Evolutionary conservation across 192 early-diverging fungal genomes (phyloP).

Genomic region (Podila epicladia): DNA sequence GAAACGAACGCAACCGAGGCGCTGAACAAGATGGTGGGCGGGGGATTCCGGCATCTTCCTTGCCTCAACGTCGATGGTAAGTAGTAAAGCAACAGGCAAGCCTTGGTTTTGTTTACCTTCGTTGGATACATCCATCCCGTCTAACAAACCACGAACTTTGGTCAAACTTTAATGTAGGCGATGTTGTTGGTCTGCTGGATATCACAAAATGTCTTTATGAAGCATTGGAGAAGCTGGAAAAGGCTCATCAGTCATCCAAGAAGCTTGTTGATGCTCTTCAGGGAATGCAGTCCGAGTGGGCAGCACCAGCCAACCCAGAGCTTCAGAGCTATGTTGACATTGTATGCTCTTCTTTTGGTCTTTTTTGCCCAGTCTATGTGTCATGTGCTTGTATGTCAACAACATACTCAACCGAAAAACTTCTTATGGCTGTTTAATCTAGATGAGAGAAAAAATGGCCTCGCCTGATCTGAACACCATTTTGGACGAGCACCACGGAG

Average conservation of each 20-base stretch:
- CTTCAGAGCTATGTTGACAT: constrained; percentile 72
- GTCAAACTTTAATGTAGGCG: constrained; percentile 53
- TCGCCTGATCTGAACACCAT: constrained; percentile 91
- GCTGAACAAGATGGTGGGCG: constrained; percentile 79
- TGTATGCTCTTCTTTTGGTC: constrained; percentile 29
- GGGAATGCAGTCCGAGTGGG: constrained; percentile 81
- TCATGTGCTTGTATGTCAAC: background rate
- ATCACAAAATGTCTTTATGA: constrained; percentile 87
- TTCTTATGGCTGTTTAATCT: background rate
- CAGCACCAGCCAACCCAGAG: constrained; percentile 60
- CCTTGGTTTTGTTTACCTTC: background rate
- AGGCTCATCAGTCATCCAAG: constrained; percentile 79
- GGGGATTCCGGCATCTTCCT: constrained; percentile 81
- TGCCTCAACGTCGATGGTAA: constrained; percentile 37
- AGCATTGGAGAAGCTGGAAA: constrained; percentile 84
- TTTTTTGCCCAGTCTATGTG: background rate
- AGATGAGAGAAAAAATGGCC: constrained; percentile 78
- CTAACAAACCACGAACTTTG: background rate
- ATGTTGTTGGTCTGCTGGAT: constrained; percentile 84
- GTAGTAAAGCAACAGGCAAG: background rate
- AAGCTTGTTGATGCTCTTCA: constrained; percentile 82
- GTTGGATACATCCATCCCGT: background rate
- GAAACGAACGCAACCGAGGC: constrained; percentile 80
- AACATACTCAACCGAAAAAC: background rate
- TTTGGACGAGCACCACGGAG: constrained; percentile 66